These are phyloP conservation scores for Marchantia paleacea DNA, from an alignment of 225 moss, liverwort and hornwort genomes.

Conservation along the genomic window DNA sequence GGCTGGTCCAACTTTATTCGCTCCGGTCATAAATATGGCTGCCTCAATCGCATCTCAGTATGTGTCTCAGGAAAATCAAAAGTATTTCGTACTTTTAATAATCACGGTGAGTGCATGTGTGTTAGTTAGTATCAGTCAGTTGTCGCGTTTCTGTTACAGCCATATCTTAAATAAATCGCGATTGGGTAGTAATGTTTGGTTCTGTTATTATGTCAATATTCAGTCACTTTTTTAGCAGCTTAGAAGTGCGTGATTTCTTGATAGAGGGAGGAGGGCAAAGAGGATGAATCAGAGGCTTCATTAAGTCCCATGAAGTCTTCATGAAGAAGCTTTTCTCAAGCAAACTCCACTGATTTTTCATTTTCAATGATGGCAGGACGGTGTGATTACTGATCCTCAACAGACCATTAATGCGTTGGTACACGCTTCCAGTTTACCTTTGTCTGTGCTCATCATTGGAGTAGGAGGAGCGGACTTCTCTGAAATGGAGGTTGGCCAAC, in stretches of 20 bases:
- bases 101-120: conserved; percentile 51
- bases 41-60: conserved; percentile 54
- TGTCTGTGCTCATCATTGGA: conserved; percentile 85
- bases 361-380: conserved; percentile 45
- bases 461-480: conserved; percentile 83
- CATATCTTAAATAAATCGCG: not conserved
- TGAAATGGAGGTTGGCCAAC: conserved; percentile 57
- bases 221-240: not conserved
- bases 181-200: not conserved
- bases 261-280: too few species aligned
- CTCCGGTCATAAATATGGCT: conserved; percentile 71
- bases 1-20: conserved; percentile 94
- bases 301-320: not conserved
- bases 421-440: conserved; percentile 61
- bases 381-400: conserved; percentile 82
- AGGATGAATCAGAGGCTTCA: not conserved
- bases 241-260: too few species aligned
- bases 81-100: conserved; percentile 88
- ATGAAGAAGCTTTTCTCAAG: not conserved
- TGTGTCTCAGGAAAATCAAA: conserved; percentile 49
- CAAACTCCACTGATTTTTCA: not conserved
- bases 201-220: not conserved
- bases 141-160: not conserved
- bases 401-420: conserved; percentile 72
- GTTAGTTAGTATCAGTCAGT: not conserved